Percentiles rank a stretch among this genome's conserved stretches.
Conservation (phyloP, 1,284 basidiomycete genomes). For the Pholiota adiposa region DNA sequence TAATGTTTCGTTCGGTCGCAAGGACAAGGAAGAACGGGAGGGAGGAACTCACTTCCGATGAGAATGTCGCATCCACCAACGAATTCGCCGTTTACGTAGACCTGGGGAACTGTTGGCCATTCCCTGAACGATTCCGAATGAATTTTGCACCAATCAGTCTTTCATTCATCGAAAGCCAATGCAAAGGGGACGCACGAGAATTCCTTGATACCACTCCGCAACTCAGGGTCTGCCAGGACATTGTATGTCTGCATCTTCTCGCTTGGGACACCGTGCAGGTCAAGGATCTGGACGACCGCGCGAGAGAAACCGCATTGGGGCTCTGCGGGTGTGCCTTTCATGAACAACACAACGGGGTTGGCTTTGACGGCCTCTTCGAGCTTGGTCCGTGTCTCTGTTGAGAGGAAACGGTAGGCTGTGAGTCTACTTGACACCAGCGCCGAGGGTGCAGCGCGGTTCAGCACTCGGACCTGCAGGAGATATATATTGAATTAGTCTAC, state of each 20-base stretch:
- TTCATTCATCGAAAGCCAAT: not conserved
- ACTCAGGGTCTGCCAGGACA: slow-evolving; percentile 86
- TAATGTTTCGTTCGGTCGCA: not conserved
- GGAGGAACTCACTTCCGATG: slow-evolving; percentile 75
- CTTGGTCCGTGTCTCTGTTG: slow-evolving; percentile 39
- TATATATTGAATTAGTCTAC: not conserved
- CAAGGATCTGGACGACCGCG: slow-evolving; percentile 90
- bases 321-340: slow-evolving; percentile 89
- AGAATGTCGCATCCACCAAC: slow-evolving; percentile 97
- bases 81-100: slow-evolving; percentile 95
- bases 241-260: slow-evolving; percentile 90
- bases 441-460: slow-evolving; percentile 30
- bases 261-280: slow-evolving; percentile 82
- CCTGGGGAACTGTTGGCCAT: slow-evolving; percentile 98
- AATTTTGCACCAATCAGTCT: not conserved
- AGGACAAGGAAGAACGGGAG: not conserved
- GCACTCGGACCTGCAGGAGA: slow-evolving; percentile 30
- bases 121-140: slow-evolving; percentile 56
- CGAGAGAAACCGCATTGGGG: slow-evolving; percentile 96
- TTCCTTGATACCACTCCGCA: slow-evolving; percentile 90
- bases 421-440: slow-evolving; percentile 25
- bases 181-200: slow-evolving; percentile 74
- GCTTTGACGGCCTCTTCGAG: slow-evolving; percentile 67
- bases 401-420: slow-evolving; percentile 39
- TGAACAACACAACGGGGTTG: slow-evolving; percentile 88